Evolutionary conservation across 108 stramenopile genomes (phyloP), one percentile per base, ranked within the genome.

Genomic region (Nannochloropsis salina): DNA sequence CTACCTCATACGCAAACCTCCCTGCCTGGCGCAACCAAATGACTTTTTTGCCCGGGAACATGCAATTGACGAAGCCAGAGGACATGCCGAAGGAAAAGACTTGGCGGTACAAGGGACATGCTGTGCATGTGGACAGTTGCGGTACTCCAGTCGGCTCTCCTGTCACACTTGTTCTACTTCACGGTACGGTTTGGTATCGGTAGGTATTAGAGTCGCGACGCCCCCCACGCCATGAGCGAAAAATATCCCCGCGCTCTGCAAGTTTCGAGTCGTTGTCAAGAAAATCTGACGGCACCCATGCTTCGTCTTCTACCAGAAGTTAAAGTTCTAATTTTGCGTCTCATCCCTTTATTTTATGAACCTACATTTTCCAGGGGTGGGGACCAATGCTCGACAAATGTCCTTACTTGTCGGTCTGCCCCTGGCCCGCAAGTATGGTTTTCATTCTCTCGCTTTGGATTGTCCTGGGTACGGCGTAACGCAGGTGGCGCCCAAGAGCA

Each of bases 71-170:
- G 20, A n/a, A 31, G 31, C 31, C 61, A 15, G 61, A 74, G 2
- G n/a, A 15, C 15, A 74, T 74, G 61, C 61, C 61, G 20, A 74
- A n/a, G 20, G 61, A 74, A n/a, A n/a, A 15, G 61, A 74, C 61
- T n/a, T 74, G 61, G 61, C 15, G 20, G n/a, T 74, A 74, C 0
- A 74, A 74, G 6, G 61, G 61, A 4, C 61, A 74, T 74, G 61
- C 61, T n/a, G 61, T 74, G n/a, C 61, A 74, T n/a, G 61, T 74
- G n/a, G 61, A 74, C 61, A 74, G 61, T n/a, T 74, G 61, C 61
- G 61, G 61, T 15, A n/a, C 15, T 74, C 8, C 61, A n/a, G 61
- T n/a, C 4, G n/a, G 61, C 8, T 74, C 61, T 15, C 61, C 61
- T n/a, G 61, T 74, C 61, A 74, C 61, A n/a, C 61, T 74, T 15